Evolutionary conservation across 495 filamentous ascomycete genomes (phyloP), one percentile per base, ranked within the genome.

Genomic region (Mytilinidion resinicola): DNA sequence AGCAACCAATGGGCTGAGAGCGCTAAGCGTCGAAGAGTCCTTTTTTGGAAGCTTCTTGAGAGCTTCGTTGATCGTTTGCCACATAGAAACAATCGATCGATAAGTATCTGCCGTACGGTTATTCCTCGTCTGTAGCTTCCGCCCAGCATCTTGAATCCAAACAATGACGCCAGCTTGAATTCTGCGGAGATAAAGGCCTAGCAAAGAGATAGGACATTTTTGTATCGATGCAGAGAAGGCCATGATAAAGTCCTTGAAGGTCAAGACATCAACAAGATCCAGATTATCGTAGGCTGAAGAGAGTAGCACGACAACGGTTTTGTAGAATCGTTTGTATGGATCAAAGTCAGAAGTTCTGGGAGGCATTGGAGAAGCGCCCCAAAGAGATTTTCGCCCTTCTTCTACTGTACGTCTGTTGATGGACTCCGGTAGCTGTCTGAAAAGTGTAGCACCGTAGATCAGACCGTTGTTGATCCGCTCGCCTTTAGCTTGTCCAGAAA

Each of bases 291-390:
- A 67, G 8, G 53, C 34, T 0, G 43, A 39, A 1, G 42, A 49
- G 1, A 51, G 55, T 42, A 63, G 36, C 20, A 51, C 51, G 11
- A 47, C 46, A 25, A 67, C 34, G 1, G 53, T 36, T n/a, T 37
- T 34, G 70, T 87, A 88, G 9, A 89, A 67, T 30, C 78, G 69
- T 64, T 83, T 79, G 55, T 82, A 85, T 0, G 84, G 78, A 63
- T 87, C 83, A 33, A 80, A 80, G 0, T 74, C 72, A 12, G 72
- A 49, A 35, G 70, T 69, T 46, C 77, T 77, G 4, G 70, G 63
- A 41, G 77, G 64, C 0, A 66, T 69, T 0, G 77, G 74, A 49
- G 63, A 60, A 19, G 61, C 57, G 7, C 85, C 83, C 83, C 82
- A 87, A 3, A 88, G 70, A n/a, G 72, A 72, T 34, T 76, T 77